A percentile compares a stretch with the other conserved stretches of the same genome.
These are phyloP conservation scores for Chlamydomonas sphaeroides DNA, from an alignment of 139 green algal species.

Conservation along the genomic window DNA sequence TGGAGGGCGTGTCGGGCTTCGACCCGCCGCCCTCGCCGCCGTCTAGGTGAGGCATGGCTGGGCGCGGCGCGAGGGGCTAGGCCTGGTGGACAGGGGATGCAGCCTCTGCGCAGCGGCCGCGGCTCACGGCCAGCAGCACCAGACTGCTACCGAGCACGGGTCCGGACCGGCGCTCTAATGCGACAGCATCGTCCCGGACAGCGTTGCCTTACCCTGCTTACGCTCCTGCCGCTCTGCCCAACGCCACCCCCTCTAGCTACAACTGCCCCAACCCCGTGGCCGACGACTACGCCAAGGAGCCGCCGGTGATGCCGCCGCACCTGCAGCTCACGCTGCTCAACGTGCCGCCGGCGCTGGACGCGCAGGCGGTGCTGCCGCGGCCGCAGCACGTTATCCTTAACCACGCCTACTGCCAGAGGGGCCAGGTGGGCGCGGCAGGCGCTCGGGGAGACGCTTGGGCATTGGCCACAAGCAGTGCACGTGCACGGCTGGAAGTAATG, in stretches of 20 bases:
- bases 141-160: no score
- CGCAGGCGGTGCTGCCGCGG: constrained; percentile 85
- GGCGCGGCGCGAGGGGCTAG: no score
- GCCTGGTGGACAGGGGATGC: no score
- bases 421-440: constrained; percentile 45
- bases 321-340: constrained; percentile 98
- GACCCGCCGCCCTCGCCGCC: constrained; percentile 90
- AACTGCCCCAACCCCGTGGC: constrained; percentile 65
- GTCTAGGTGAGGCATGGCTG: constrained; percentile 60
- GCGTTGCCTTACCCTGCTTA: not conserved
- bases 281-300: constrained; percentile 98
- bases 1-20: constrained; percentile 92
- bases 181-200: no score
- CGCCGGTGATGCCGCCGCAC: constrained; percentile 91
- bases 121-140: no score
- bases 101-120: no score
- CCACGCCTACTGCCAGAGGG: constrained; percentile 91
- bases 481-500: no score
- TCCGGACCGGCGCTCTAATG: no score
- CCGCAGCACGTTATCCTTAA: constrained; percentile 99
- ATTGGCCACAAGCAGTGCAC: no score
- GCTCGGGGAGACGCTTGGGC: no score
- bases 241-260: constrained; percentile 85
- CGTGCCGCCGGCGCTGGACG: constrained; percentile 83
- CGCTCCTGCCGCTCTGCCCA: not conserved